A percentile compares a stretch with the other conserved stretches of the same genome.
Evolutionary conservation across 129 eudicot species (phyloP).

Genomic region (Artemisia tridentata): DNA sequence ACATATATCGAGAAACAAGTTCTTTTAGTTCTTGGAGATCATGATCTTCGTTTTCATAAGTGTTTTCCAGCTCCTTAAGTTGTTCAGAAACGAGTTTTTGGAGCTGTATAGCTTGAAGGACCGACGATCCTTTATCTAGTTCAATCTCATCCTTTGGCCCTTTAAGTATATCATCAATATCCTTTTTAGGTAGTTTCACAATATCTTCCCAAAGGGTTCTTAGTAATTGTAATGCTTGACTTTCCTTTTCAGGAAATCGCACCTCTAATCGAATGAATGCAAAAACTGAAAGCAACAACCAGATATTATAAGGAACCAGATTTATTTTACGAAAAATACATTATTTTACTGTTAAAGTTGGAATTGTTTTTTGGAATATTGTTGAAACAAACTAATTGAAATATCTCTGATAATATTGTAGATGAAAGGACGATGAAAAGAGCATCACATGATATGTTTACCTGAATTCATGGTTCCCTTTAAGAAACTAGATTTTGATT

Average conservation of each 20-base stretch:
- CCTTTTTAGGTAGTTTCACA: neutral
- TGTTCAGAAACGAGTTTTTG: neutral
- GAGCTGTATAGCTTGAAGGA: slow-evolving; percentile 12
- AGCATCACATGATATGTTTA: neutral
- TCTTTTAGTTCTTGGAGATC: neutral
- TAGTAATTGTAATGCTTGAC: slow-evolving; percentile 5
- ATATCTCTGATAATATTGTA: too few species aligned
- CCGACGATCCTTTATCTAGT: neutral
- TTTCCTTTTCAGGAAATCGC: neutral
- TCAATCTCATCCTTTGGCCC: neutral
- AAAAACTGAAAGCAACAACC: neutral
- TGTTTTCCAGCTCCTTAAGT: neutral
- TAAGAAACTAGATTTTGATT: neutral
- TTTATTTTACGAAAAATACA: too few species aligned
- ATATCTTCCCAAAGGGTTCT: slow-evolving; percentile 21
- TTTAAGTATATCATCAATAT: slow-evolving; percentile 19
- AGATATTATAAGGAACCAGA: too few species aligned
- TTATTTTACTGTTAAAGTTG: too few species aligned
- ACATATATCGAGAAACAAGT: neutral
- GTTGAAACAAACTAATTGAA: too few species aligned
- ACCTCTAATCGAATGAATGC: neutral
- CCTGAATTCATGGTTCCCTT: neutral
- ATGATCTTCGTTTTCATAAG: neutral
- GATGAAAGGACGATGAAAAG: neutral
- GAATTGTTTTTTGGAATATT: too few species aligned